phyloP scores from a whole-genome alignment of 305 asterid genomes.

The Fraxinus albicans region DNA sequence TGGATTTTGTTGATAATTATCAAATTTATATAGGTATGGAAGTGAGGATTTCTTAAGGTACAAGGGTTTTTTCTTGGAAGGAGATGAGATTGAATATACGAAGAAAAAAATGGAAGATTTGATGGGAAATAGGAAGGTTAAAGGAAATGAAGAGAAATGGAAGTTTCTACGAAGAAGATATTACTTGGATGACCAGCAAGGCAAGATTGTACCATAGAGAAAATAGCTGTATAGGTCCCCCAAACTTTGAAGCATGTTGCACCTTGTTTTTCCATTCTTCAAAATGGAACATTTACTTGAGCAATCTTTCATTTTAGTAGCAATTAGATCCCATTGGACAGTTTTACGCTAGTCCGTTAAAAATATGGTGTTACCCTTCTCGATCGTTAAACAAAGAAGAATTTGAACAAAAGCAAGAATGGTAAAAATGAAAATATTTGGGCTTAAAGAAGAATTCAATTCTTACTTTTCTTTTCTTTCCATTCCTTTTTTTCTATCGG shows the following conservation, averaged over 20 bases:
- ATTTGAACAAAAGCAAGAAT: too few relatives aligned
- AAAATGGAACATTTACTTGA: too few relatives aligned
- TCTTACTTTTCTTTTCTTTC: background rate
- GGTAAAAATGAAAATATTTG: too few relatives aligned
- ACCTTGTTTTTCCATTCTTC: background rate
- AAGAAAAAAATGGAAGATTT: background rate
- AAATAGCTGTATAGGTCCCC: background rate
- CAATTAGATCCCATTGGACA: too few relatives aligned
- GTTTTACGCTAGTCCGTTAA: too few relatives aligned
- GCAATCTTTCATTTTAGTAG: too few relatives aligned
- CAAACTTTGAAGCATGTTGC: background rate
- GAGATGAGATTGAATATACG: conserved; percentile 21
- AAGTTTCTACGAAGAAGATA: conserved; percentile 28
- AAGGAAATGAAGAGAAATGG: conserved; percentile 36
- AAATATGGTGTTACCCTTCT: too few relatives aligned
- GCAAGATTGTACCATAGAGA: background rate
- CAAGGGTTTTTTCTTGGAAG: conserved; percentile 28
- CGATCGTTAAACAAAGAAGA: too few relatives aligned
- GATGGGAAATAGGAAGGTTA: conserved; percentile 34
- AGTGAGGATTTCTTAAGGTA: conserved; percentile 24
- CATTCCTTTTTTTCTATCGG: too few relatives aligned
- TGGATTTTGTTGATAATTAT: background rate
- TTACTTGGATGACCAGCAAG: conserved; percentile 54
- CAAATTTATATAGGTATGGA: conserved; percentile 1
- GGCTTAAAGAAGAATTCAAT: too few relatives aligned